These are phyloP conservation scores for Yamadazyma friedrichii DNA, from an alignment of 1,139 yeast species.

Conservation along the genomic window DNA sequence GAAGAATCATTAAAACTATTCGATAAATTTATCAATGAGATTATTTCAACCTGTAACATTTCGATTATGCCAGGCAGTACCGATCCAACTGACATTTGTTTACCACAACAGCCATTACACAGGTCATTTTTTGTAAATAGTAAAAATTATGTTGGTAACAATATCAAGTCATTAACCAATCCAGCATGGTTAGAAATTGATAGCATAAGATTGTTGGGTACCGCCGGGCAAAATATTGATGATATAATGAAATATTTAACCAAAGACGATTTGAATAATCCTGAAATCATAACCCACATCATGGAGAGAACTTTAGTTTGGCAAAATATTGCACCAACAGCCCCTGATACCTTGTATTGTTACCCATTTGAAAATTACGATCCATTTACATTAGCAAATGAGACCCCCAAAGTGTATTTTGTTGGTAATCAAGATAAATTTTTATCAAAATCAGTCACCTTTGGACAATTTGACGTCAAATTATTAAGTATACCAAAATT, in stretches of 20 bases:
- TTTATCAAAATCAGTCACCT: slow-evolving; percentile 33
- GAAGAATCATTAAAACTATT: slow-evolving; percentile 41
- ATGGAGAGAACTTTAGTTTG: slow-evolving; percentile 72
- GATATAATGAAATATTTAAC: slow-evolving; percentile 70
- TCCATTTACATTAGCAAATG: slow-evolving; percentile 68
- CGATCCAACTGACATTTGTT: slow-evolving; percentile 80
- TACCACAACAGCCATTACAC: slow-evolving; percentile 92
- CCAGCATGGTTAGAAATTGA: slow-evolving; percentile 67
- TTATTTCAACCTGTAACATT: slow-evolving; percentile 62
- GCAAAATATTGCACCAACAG: slow-evolving; percentile 91
- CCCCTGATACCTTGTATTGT: slow-evolving; percentile 92
- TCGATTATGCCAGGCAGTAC: slow-evolving; percentile 79
- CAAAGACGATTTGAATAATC: slow-evolving; percentile 17
- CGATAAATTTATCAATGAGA: slow-evolving; percentile 59
- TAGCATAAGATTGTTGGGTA: slow-evolving; percentile 60
- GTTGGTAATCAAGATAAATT: slow-evolving; percentile 79
- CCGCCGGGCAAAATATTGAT: slow-evolving; percentile 80
- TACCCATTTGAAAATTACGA: slow-evolving; percentile 81
- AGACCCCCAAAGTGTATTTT: slow-evolving; percentile 83
- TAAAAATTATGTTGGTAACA: slow-evolving; percentile 39
- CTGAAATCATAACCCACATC: slow-evolving; percentile 41
- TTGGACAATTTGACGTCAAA: slow-evolving; percentile 37
- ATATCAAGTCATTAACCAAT: slow-evolving; percentile 58
- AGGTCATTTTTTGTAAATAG: slow-evolving; percentile 61
- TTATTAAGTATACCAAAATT: slow-evolving; percentile 75